Base-by-base conservation (phyloP, 139 green algal species). In the Ettlia oleoabundans region DNA sequence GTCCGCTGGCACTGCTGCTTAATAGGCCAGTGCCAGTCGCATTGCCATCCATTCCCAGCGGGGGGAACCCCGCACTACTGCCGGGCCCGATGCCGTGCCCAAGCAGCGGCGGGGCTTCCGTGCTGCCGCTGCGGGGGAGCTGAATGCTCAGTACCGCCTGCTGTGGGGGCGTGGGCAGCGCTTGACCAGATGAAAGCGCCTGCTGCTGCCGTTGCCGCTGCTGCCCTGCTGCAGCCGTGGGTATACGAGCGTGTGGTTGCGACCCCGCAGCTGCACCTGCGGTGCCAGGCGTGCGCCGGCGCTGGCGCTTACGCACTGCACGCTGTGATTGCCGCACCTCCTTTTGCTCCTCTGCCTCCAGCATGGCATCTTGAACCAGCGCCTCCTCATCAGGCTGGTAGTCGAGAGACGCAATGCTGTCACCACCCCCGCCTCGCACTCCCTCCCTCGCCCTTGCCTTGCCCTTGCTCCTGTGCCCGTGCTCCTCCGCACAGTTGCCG, bases 351-450 rank as follows among this genome's bases (percentile, higher is more conserved):
- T n/a, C 70, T n/a, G 62, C 22, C 18, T 41, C 19, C 3, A 63
- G 55, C 55, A 65, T 5, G 18, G 55, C 21, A 28, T n/a, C 55
- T n/a, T 22, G 55, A 15, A 65, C 5, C 55, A 65, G n/a, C 0
- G 70, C 62, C 24, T 63, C 70, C n/a, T 62, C 70, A n/a, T 30
- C 70, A 21, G n/a, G 70, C 70, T 77, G 70, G 70, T 64, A 77
- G 21, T 63, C 70, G 2, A 22, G 40, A 18, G 70, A 77, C 2
- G 26, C 70, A 13, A 1, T 33, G 70, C 70, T 77, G 70, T 9
- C 41, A 21, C 66, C 37, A 15, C 66, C 66, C 5, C 19, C 68
- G 15, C 15, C 0, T n/a, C 3, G 26, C 68, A 28, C 40, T 21
- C 7, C 41, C 9, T 28, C 68, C 9, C 40, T 32, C 15, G 55